Evolutionary conservation across 1,284 basidiomycete genomes (phyloP).

Genomic region (Bondarzewia mesenterica): DNA sequence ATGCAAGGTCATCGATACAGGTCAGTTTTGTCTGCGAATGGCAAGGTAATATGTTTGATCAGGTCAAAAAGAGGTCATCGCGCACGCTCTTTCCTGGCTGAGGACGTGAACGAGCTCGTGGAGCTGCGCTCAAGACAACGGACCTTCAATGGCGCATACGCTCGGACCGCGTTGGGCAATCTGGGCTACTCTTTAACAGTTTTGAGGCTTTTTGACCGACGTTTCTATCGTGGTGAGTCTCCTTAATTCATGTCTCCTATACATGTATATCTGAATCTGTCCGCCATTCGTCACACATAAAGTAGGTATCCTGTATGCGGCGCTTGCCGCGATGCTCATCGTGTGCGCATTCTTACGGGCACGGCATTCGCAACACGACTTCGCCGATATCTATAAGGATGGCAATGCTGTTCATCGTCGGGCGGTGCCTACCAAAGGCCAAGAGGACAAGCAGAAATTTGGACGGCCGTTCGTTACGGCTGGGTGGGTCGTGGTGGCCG

Average conservation of each 20-base stretch:
- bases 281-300: neutral
- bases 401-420: conserved; percentile 7
- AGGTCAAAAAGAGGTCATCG: conserved; percentile 59
- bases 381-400: conserved; percentile 43
- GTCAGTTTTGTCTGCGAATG: no score
- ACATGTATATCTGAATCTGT: neutral
- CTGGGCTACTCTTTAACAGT: conserved; percentile 71
- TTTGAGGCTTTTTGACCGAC: conserved; percentile 65
- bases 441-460: conserved; percentile 51
- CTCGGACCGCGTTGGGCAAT: conserved; percentile 65
- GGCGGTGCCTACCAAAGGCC: conserved; percentile 43
- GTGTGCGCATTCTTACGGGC: conserved; percentile 53
- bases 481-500: conserved; percentile 60
- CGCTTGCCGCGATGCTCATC: conserved; percentile 55
- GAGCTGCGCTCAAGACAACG: conserved; percentile 73
- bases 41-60: no score
- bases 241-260: conserved; percentile 6
- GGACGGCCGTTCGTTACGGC: conserved; percentile 77
- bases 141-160: conserved; percentile 78
- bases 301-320: conserved; percentile 70
- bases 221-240: conserved; percentile 60
- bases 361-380: conserved; percentile 62
- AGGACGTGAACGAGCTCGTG: conserved; percentile 21
- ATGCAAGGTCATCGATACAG: no score
- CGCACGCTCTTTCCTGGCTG: conserved; percentile 42